A percentile compares a stretch with the other conserved stretches of the same genome.
Conservation (phyloP, 768 basidiomycete genomes). For the Trametes maxima region DNA sequence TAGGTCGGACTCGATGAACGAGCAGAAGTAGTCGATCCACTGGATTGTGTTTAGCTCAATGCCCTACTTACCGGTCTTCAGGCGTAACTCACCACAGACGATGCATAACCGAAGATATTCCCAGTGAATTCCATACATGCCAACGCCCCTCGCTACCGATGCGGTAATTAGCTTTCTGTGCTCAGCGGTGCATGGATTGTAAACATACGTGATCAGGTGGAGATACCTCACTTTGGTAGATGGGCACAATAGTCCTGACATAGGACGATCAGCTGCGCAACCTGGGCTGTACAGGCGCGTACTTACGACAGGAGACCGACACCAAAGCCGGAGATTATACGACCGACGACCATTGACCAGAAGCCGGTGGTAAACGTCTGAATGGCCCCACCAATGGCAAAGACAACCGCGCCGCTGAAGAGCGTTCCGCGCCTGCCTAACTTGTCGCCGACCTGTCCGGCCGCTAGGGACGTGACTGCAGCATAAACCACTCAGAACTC, state of each 20-base stretch:
- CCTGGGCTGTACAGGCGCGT: slow-evolving; percentile 1
- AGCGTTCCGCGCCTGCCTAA: slow-evolving; percentile 87
- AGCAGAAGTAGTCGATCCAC: slow-evolving; percentile 96
- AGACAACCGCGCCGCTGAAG: slow-evolving; percentile 79
- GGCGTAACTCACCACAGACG: slow-evolving; percentile 70
- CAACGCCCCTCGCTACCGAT: slow-evolving; percentile 74
- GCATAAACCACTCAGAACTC: slow-evolving; percentile 7
- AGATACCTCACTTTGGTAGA: slow-evolving; percentile 95
- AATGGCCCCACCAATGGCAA: slow-evolving; percentile 83
- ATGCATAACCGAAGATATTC: slow-evolving; percentile 89
- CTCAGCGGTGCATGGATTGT: background rate
- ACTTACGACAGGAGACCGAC: slow-evolving; percentile 87
- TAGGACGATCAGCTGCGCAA: slow-evolving; percentile 11
- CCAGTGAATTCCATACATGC: slow-evolving; percentile 97
- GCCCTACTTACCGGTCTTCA: background rate
- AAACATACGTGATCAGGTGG: slow-evolving; percentile 77
- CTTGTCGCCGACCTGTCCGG: slow-evolving; percentile 85
- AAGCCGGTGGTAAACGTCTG: slow-evolving; percentile 85
- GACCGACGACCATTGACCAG: slow-evolving; percentile 78
- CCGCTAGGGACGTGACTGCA: slow-evolving; percentile 84
- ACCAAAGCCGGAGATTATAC: slow-evolving; percentile 84
- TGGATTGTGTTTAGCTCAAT: slow-evolving; percentile 29
- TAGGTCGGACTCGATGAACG: slow-evolving; percentile 80
- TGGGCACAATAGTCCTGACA: slow-evolving; percentile 86
- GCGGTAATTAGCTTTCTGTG: background rate